Conservation (phyloP, 306 rosid species). For the Quercus mongolica region DNA sequence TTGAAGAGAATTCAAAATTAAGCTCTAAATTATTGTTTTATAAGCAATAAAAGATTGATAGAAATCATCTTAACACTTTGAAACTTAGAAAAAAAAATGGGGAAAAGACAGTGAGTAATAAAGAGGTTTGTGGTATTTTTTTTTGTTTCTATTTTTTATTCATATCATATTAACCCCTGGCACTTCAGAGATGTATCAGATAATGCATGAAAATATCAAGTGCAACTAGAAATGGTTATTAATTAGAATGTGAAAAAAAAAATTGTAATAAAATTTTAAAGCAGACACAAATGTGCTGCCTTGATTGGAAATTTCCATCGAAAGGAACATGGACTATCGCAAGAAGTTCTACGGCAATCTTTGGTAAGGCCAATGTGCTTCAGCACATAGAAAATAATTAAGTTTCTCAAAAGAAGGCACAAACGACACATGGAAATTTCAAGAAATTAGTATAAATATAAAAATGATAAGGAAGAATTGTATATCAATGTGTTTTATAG, state of each 20-base stretch:
- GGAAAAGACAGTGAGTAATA: not conserved
- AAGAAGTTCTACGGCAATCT: not conserved
- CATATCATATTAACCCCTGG: not conserved
- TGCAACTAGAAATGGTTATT: not conserved
- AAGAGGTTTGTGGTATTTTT: not conserved
- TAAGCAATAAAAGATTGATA: too few relatives aligned
- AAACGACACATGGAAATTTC: not conserved
- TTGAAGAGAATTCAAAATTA: too few relatives aligned
- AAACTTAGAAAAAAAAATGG: not conserved
- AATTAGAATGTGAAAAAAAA: not conserved
- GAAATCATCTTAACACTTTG: not conserved
- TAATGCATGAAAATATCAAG: not conserved
- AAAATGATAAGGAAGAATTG: too few relatives aligned
- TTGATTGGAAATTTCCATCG: not conserved
- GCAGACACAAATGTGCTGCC: not conserved
- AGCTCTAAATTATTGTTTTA: too few relatives aligned
- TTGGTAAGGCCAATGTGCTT: not conserved
- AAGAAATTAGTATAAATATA: not conserved
- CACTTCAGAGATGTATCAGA: not conserved
- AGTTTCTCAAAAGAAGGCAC: not conserved
- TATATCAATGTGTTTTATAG: too few relatives aligned
- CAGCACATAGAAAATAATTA: not conserved
- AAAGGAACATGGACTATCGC: not conserved
- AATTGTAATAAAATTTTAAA: not conserved
- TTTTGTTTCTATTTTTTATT: not conserved